Evolutionary conservation across 2,329 filamentous ascomycete species (phyloP).

Genomic region (Colletotrichum incanum): DNA sequence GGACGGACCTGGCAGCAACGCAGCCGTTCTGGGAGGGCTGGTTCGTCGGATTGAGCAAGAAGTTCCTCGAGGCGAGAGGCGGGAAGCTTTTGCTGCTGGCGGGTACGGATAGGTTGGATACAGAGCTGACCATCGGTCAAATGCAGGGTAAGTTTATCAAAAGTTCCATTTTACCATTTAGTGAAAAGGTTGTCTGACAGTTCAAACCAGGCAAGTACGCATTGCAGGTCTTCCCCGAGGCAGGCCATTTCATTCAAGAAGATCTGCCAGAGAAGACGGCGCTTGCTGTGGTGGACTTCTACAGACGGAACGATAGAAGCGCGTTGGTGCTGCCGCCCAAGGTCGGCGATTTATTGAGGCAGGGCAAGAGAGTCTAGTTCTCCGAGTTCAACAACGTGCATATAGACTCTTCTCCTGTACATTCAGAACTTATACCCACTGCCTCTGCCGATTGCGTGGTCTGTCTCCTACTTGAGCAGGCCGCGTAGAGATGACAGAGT

Average conservation of each 20-base stretch:
- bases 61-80: constrained; percentile 86
- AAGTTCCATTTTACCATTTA: neutral
- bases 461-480: neutral
- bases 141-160: constrained; percentile 82
- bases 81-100: constrained; percentile 90
- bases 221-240: constrained; percentile 92
- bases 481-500: neutral
- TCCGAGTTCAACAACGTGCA: neutral
- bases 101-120: constrained; percentile 91
- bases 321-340: constrained; percentile 91
- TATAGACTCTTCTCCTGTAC: constrained; percentile 3
- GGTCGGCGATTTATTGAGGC: constrained; percentile 80
- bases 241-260: constrained; percentile 97
- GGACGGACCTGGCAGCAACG: constrained; percentile 86
- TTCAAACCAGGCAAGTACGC: constrained; percentile 84
- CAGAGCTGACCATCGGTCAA: constrained; percentile 93
- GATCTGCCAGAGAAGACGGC: constrained; percentile 94
- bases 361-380: constrained; percentile 71
- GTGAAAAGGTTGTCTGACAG: neutral
- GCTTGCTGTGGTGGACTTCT: constrained; percentile 88
- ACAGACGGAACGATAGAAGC: constrained; percentile 89
- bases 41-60: constrained; percentile 90
- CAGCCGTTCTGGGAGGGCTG: constrained; percentile 95
- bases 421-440: constrained; percentile 26
- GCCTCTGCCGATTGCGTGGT: neutral